A percentile compares a stretch with the other conserved stretches of the same genome.
Evolutionary conservation across 768 basidiomycete species (phyloP).

Genomic region (Tricholoma bakamatsutake): DNA sequence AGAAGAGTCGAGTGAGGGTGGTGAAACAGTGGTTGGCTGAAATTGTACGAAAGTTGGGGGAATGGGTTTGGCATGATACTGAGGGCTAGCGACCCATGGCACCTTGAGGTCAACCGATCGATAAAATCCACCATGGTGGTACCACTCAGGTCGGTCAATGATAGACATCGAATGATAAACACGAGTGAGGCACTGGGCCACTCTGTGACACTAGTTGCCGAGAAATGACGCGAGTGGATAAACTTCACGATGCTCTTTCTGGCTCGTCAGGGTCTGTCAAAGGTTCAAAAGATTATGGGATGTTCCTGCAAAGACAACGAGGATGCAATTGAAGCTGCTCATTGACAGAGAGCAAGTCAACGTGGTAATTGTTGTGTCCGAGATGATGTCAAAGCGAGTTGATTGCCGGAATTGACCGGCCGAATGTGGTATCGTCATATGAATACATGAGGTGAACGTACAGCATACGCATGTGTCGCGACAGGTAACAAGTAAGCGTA

Average conservation of each 20-base stretch:
- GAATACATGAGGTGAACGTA: background rate
- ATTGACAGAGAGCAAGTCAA: background rate
- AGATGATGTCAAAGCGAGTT: background rate
- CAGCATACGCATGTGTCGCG: background rate
- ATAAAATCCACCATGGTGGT: constrained; percentile 26
- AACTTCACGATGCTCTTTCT: background rate
- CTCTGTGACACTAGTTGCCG: background rate
- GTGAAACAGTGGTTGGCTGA: background rate
- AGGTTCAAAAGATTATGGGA: background rate
- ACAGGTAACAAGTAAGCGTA: background rate
- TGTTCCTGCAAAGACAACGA: background rate
- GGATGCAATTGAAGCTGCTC: background rate
- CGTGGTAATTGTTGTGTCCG: background rate
- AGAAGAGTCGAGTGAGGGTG: background rate
- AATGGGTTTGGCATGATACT: constrained; percentile 14
- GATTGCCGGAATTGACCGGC: background rate
- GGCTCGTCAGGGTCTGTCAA: background rate
- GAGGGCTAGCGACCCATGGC: constrained; percentile 23
- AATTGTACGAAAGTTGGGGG: constrained; percentile 18
- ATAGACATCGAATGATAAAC: background rate
- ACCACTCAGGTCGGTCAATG: background rate
- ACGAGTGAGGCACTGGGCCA: background rate
- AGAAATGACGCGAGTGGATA: background rate
- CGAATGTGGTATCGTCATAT: background rate
- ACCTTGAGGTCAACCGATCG: constrained; percentile 16